A percentile compares a stretch with the other conserved stretches of the same genome.
Evolutionary conservation across 345 rosid species (phyloP).

Genomic region (Gossypium ekmanianum): DNA sequence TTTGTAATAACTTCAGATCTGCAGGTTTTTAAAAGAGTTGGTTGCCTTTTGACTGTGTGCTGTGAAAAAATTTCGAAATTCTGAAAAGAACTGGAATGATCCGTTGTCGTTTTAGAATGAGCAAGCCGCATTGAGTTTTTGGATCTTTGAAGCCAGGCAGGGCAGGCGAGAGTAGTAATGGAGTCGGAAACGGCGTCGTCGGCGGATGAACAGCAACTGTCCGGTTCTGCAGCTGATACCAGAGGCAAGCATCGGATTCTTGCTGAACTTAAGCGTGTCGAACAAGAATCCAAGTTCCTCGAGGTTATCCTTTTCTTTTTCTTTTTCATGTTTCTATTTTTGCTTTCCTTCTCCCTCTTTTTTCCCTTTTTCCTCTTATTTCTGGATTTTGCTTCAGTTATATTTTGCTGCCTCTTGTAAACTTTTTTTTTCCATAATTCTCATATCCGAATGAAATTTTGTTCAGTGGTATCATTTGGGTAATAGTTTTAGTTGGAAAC

Average conservation of each 20-base stretch:
- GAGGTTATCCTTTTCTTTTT: slow-evolving; percentile 34
- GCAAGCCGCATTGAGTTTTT: slow-evolving; percentile 4
- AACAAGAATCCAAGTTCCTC: slow-evolving; percentile 58
- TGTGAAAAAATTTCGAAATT: slow-evolving; percentile 5
- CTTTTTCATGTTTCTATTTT: neutral
- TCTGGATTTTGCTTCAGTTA: neutral
- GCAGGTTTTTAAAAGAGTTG: neutral
- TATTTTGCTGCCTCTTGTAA: neutral
- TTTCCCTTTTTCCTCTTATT: too few species aligned
- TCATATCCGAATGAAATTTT: neutral
- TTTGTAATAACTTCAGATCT: slow-evolving; percentile 22
- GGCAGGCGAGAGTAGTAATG: slow-evolving; percentile 15
- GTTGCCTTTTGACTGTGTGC: neutral
- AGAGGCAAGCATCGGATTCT: slow-evolving; percentile 72
- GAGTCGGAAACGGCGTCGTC: slow-evolving; percentile 43
- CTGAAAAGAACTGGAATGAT: slow-evolving; percentile 1
- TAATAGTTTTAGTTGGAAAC: neutral
- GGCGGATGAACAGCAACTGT: slow-evolving; percentile 29
- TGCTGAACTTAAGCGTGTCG: slow-evolving; percentile 69
- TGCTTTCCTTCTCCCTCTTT: neutral
- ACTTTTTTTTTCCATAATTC: neutral
- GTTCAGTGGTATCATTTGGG: neutral
- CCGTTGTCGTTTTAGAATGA: slow-evolving; percentile 12
- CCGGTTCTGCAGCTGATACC: slow-evolving; percentile 38
- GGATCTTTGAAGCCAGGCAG: neutral